Percentiles rank a stretch among this genome's conserved stretches.
Conservation (phyloP, 1,284 basidiomycete species). For the Austropuccinia psidii region DNA sequence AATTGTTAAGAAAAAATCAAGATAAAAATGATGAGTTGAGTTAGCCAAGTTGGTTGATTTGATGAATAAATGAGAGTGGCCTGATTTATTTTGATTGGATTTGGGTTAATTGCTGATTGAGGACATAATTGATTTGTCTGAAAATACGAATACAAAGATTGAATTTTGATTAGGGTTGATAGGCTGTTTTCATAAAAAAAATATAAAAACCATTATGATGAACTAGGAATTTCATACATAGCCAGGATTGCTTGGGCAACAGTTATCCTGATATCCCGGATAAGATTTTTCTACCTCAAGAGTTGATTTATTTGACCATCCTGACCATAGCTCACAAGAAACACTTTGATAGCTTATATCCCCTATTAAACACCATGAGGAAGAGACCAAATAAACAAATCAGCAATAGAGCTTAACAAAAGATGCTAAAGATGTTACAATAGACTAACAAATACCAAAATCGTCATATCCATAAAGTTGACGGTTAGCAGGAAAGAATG, state of each 20-base stretch:
- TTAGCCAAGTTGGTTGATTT: too few relatives aligned
- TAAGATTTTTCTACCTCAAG: constrained; percentile 8
- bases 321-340: constrained; percentile 25
- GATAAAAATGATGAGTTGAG: too few relatives aligned
- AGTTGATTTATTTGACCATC: constrained; percentile 14
- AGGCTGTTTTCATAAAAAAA: too few relatives aligned
- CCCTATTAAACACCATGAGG: not conserved
- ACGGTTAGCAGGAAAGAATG: constrained; percentile 21
- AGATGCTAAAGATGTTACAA: not conserved
- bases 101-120: too few relatives aligned
- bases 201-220: too few relatives aligned
- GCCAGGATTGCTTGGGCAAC: constrained; percentile 21
- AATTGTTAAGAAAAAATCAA: too few relatives aligned
- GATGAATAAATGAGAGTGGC: too few relatives aligned
- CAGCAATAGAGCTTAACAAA: not conserved
- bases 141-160: too few relatives aligned
- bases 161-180: too few relatives aligned
- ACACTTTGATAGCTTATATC: constrained; percentile 15
- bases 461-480: constrained; percentile 21
- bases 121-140: too few relatives aligned
- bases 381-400: not conserved
- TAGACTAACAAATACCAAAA: constrained; percentile 20
- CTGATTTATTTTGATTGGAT: too few relatives aligned
- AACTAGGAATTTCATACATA: too few relatives aligned
- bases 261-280: constrained; percentile 6